Base-by-base conservation (phyloP, 2,329 filamentous ascomycete species). In the Aspergillus sp. region DNA sequence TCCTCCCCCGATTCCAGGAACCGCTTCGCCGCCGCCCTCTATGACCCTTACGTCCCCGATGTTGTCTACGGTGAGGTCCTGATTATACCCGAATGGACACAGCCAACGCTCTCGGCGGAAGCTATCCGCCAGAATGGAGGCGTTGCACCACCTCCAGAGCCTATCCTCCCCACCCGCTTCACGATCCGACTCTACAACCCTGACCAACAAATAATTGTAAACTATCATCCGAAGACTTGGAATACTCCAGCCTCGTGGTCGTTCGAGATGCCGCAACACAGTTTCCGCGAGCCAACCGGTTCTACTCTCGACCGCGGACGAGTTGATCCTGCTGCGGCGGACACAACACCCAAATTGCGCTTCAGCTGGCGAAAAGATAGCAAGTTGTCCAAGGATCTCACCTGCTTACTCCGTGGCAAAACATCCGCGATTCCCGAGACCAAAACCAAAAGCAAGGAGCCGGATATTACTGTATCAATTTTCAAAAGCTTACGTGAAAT, bases 331-430 rank as follows among this genome's bases (percentile, higher is more conserved):
- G 80, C 80, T 11, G 77, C 77, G 51, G 80, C 74, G 61, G 79
- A 80, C 39, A 68, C 75, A 12, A 85, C 86, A 0, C 92, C 93
- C 4, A 91, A 90, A 68, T 81, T 96, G 60, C 84, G 87, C 66
- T 96, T 98, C 70, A 88, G 86, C 44, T 98, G 93, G 93, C 90
- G 91, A 73, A 89, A 88, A 67, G 93, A 97, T 73, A 88, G 92
- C 61, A 89, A 91, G 63, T 77, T 96, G 54, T 89, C 87, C 57
- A 95, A 90, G 76, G 91, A 96, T 68, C 86, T 96, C 80, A 91
- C 90, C 2, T 97, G 93, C 75, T 92, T 89, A 73, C 82, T 96
- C 77, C 89, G 88, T 0, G 93, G 93, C 15, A 90, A 87, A 71
- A 89, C 86, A 12, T 84, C 89, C 0, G 82, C 84, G 51, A 71